Evolutionary conservation across 371 early-diverging fungal genomes (phyloP).

Genomic region (Nematocida minor): DNA sequence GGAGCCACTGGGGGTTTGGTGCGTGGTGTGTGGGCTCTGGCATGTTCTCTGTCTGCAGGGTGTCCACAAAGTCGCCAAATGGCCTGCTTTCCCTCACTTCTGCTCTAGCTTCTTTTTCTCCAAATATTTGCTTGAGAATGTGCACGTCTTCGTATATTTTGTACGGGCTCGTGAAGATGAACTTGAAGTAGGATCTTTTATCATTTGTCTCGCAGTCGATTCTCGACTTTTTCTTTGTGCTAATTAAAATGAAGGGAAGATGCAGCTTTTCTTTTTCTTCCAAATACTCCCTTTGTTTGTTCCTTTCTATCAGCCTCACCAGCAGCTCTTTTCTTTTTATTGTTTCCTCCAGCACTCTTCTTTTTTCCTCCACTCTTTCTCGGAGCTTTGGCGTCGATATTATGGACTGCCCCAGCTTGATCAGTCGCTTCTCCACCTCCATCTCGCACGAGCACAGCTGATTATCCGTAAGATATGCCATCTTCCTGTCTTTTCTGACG

Average conservation of each 20-base stretch:
- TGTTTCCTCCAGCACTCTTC: constrained; percentile 22
- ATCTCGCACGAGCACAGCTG: constrained; percentile 18
- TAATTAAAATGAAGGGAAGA: constrained; percentile 42
- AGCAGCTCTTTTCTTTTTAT: constrained; percentile 27
- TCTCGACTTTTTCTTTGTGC: constrained; percentile 32
- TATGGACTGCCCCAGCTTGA: neutral
- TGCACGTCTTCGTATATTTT: constrained; percentile 49
- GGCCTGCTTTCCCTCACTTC: neutral
- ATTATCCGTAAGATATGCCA: constrained; percentile 32
- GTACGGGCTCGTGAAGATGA: constrained; percentile 32
- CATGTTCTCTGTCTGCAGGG: neutral
- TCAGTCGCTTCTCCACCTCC: neutral
- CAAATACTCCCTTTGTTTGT: constrained; percentile 1
- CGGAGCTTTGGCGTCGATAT: neutral
- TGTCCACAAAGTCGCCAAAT: neutral
- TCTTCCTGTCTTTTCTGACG: constrained; percentile 68
- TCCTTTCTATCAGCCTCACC: constrained; percentile 19
- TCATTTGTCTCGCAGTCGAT: constrained; percentile 52
- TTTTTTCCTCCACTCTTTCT: constrained; percentile 41
- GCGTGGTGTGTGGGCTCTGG: neutral
- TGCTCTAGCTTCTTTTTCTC: neutral
- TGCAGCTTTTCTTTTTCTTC: constrained; percentile 40
- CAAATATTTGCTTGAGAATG: constrained; percentile 33
- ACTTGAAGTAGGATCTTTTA: constrained; percentile 44
- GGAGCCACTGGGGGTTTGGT: neutral